Base-by-base conservation (phyloP, 345 rosid genomes). In the Arabis hirsuta region DNA sequence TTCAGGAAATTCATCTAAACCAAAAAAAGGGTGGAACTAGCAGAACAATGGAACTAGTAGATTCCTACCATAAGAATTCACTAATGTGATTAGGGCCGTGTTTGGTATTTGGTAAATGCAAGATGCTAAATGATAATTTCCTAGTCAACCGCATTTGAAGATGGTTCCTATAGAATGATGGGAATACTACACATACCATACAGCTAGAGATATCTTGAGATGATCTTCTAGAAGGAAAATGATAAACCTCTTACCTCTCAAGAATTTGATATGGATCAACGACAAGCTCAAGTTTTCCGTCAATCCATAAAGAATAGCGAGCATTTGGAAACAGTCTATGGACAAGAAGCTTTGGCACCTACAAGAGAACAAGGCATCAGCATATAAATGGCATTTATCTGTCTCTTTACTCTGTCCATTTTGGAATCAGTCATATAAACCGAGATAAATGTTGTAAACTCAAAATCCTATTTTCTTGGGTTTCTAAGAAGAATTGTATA, bases 181-280 rank as follows among this genome's bases (percentile, higher is more conserved):
- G 38, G 53, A 56, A 47, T 19, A 31, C 36, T 56, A 51, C 38
- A 58, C 36, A 69, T 34, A 69, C n/a, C 44, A 54, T 58, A 36
- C 46, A 36, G 36, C 52, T 11, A 26, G 36, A 54, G 47, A 27
- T 44, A 38, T 75, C 65, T 14, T 52, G 12, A 12, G 14, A 67
- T 47, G 34, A 53, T 67, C 60, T 41, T 12, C 34, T 12, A 32
- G 2, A 29, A 52, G 13, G 5, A 53, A 36, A n/a, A 19, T 38
- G 42, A 70, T 47, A 47, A 62, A 46, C 66, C 38, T 34, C 45
- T 68, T 77, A 90, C 98, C 99, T 95, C 77, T 95, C 99, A 66
- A 95, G 92, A 80, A 96, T 92, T 80, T 90, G 99, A 82, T 88
- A 83, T 32, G 99, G 98, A 84, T 96, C 98, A 6, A 82, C 92